phyloP scores from a whole-genome alignment of 1,284 basidiomycete species.

The Ustilago hordei region DNA sequence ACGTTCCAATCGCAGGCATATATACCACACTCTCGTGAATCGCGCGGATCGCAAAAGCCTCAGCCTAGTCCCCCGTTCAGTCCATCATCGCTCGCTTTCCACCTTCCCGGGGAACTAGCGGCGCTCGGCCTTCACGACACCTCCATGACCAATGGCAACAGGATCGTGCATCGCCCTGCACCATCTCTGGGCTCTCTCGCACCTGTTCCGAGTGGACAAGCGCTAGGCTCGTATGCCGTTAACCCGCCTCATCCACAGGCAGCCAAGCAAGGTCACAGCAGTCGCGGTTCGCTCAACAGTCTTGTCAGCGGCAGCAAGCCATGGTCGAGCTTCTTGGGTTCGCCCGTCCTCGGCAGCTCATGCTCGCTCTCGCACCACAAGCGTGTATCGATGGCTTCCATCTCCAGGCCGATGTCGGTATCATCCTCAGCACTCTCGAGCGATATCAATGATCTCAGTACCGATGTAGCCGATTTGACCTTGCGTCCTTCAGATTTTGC shows the following conservation, averaged over 20 bases:
- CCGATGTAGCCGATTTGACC: constrained; percentile 33
- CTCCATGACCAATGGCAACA: background rate
- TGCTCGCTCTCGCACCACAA: constrained; percentile 26
- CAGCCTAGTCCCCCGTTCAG: constrained; percentile 16
- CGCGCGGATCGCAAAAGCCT: constrained; percentile 8
- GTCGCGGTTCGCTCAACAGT: constrained; percentile 44
- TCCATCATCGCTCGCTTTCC: background rate
- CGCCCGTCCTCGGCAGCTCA: constrained; percentile 26
- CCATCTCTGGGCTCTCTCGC: constrained; percentile 11
- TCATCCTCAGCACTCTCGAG: constrained; percentile 39
- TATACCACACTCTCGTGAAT: constrained; percentile 25
- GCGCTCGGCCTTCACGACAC: constrained; percentile 1
- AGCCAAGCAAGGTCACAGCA: constrained; percentile 24
- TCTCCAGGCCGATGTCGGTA: constrained; percentile 47
- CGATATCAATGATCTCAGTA: constrained; percentile 11
- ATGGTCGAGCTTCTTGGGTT: constrained; percentile 39
- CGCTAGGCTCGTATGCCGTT: constrained; percentile 5
- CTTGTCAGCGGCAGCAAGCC: constrained; percentile 32
- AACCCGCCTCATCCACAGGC: constrained; percentile 15
- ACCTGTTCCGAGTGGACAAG: background rate
- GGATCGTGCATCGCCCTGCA: constrained; percentile 12
- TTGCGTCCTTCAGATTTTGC: constrained; percentile 31
- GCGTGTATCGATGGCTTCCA: constrained; percentile 25
- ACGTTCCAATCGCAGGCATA: constrained; percentile 39
- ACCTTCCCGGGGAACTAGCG: constrained; percentile 1